Evolutionary conservation across 169 alveolate species (phyloP), one percentile per base, ranked within the genome.

Genomic region (Eimeria sp.): DNA sequence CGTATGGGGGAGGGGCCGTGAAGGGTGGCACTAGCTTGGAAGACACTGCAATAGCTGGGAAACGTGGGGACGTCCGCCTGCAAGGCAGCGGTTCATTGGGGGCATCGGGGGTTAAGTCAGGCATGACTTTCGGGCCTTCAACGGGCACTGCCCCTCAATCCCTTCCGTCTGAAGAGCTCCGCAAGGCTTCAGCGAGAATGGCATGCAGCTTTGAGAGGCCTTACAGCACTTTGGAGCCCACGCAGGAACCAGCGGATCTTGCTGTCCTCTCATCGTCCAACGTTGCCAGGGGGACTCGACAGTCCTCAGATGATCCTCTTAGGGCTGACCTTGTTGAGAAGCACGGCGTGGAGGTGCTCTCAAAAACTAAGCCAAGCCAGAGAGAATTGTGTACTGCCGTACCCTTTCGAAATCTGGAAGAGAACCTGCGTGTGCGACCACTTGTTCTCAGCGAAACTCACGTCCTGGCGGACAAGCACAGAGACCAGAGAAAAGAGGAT

Each of bases 11-110:
- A 14, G 86, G 45, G 34, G 40, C 0, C 16, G 61, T 16, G 63
- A 75, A 27, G 43, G 7, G 40, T 34, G 16, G 40, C 86, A 75
- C 86, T 47, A 75, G 61, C 30, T 20, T 45, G 86, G 63, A 47
- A 75, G 86, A 54, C 90, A 13, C 90, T 82, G 67, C 90, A 82
- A 49, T 76, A 7, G 87, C 87, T 70, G 78, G 78, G 78, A 70
- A 70, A 13, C 78, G 78, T 13, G 78, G 14, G 27, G 78, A 70
- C 78, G 49, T 11, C 78, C 27, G 78, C 49, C 18, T 70, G 78
- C 78, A 70, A 30, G 49, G 78, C 49, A 70, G 22, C 0, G 4
- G 49, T 7, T n/a, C 45, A 25, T 22, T n/a, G 20, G 49, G 49
- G 25, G 45, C 30, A 70, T n/a, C 78, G 78, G 49, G 25, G 7